These are phyloP conservation scores for Cyberlindnera xishuangbannaensis DNA, from an alignment of 805 yeast species.

Conservation along the genomic window DNA sequence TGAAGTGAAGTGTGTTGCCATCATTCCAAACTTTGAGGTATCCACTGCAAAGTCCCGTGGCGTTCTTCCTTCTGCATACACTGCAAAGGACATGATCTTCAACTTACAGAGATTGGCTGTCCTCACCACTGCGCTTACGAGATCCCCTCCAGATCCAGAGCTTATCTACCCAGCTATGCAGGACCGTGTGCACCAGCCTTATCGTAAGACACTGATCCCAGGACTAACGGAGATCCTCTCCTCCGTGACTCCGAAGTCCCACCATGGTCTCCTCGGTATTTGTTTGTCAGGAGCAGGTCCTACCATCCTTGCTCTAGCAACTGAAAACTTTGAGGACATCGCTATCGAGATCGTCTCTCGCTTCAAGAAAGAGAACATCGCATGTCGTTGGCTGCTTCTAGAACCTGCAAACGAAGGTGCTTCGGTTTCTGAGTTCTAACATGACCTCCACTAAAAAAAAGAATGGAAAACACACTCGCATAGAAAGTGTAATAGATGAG, in stretches of 20 bases:
- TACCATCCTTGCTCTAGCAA: constrained; percentile 89
- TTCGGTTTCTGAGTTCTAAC: constrained; percentile 35
- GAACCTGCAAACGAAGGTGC: constrained; percentile 91
- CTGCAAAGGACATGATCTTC: constrained; percentile 79
- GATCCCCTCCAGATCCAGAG: constrained; percentile 73
- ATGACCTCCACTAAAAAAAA: not conserved
- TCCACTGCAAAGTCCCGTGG: constrained; percentile 89
- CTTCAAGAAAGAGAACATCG: constrained; percentile 59
- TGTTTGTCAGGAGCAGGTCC: constrained; percentile 99
- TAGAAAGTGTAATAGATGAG: not conserved
- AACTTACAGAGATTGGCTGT: constrained; percentile 92
- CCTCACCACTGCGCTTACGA: constrained; percentile 86
- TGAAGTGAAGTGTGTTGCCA: constrained; percentile 79
- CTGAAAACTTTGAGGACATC: constrained; percentile 77
- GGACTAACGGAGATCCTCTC: constrained; percentile 79
- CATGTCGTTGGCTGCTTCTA: constrained; percentile 77
- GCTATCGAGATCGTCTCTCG: constrained; percentile 69
- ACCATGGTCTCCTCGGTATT: constrained; percentile 85
- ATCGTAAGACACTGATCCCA: constrained; percentile 85
- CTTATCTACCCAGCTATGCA: constrained; percentile 93
- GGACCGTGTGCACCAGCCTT: constrained; percentile 96
- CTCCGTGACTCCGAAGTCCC: constrained; percentile 73
- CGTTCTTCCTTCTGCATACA: constrained; percentile 78
- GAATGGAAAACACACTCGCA: not conserved
- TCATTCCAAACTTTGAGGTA: constrained; percentile 92